phyloP scores from a whole-genome alignment of 2,329 filamentous ascomycete species.

The Neopestalotiopsis sp. region DNA sequence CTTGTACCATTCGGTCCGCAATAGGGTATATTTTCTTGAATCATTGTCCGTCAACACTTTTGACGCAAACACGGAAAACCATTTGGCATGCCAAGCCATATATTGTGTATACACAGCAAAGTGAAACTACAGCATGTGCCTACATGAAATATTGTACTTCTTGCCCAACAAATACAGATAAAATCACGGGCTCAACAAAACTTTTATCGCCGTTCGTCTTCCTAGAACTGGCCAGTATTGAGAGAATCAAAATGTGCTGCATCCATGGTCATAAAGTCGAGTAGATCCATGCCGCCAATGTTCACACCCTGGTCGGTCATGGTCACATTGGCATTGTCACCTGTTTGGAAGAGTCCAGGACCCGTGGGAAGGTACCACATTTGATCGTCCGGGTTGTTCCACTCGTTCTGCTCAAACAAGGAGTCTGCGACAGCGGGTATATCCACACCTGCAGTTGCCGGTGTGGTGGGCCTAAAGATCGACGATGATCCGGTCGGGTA shows the following conservation, averaged over 20 bases:
- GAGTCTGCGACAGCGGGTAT: conserved; percentile 40
- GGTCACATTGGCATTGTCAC: conserved; percentile 60
- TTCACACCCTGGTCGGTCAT: conserved; percentile 73
- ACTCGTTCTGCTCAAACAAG: conserved; percentile 52
- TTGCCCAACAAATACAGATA: no score
- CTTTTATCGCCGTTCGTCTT: not conserved
- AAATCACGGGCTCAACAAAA: not conserved
- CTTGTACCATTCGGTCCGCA: no score
- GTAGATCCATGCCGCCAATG: conserved; percentile 68
- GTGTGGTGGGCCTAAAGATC: conserved; percentile 54
- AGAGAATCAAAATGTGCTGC: conserved; percentile 5
- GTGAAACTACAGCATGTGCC: no score
- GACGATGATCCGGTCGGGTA: conserved; percentile 53
- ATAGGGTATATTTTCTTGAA: no score
- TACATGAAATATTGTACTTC: no score
- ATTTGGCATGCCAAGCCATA: no score
- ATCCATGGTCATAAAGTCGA: conserved; percentile 72
- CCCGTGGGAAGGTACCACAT: conserved; percentile 73
- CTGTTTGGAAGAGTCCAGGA: conserved; percentile 68
- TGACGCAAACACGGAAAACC: no score
- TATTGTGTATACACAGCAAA: no score
- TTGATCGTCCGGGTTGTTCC: conserved; percentile 60
- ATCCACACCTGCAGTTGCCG: conserved; percentile 39
- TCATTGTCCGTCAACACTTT: no score
- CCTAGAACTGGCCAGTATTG: conserved; percentile 3